These are phyloP conservation scores for Pseudocercospora cruenta DNA, from an alignment of 2,329 filamentous ascomycete genomes.

Conservation along the genomic window DNA sequence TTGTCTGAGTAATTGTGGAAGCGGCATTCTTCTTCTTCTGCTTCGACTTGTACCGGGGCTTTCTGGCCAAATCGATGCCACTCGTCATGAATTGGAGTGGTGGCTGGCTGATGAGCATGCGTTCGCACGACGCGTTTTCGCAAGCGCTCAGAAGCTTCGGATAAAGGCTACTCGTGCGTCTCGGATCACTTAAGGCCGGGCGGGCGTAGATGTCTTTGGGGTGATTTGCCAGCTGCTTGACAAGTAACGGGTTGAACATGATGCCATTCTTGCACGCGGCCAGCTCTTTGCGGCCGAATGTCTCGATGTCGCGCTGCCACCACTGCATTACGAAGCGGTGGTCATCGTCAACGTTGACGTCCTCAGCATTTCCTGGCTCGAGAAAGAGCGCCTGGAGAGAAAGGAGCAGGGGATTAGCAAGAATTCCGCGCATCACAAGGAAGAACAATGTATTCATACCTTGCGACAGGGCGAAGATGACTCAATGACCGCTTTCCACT, in stretches of 20 bases:
- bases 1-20: neutral
- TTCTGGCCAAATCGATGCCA: neutral
- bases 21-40: neutral
- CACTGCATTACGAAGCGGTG: neutral
- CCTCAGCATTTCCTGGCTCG: neutral
- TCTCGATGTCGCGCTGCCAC: neutral
- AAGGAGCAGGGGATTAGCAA: neutral
- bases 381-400: neutral
- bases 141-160: neutral
- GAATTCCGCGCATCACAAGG: neutral
- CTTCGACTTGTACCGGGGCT: neutral
- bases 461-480: neutral
- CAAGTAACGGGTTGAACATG: neutral
- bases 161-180: neutral
- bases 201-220: neutral
- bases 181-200: neutral
- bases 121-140: neutral
- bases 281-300: neutral
- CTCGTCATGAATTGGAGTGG: neutral
- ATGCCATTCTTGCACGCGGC: neutral
- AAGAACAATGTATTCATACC: neutral
- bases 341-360: neutral
- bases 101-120: neutral
- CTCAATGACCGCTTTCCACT: neutral
- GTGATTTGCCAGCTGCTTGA: neutral